These are phyloP conservation scores for Dioscorea dumetorum DNA, from an alignment of 106 monocot species.

Conservation along the genomic window DNA sequence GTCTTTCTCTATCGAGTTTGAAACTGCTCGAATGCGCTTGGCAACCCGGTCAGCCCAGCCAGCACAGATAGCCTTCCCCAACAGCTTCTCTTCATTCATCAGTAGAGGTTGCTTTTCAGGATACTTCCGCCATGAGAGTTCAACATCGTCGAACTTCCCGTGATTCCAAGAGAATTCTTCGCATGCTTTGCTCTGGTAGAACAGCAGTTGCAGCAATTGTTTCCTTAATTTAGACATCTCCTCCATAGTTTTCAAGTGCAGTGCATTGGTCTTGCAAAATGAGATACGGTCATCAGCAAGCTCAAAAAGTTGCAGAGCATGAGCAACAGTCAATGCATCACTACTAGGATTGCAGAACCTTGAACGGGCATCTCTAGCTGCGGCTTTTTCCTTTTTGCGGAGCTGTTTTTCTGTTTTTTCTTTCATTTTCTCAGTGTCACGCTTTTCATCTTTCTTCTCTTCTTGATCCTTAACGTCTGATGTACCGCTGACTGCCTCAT, in stretches of 20 bases:
- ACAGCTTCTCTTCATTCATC: constrained; percentile 70
- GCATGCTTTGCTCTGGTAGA: constrained; percentile 30
- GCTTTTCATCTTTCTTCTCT: constrained; percentile 14
- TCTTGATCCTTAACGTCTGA: constrained; percentile 15
- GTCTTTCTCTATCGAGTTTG: constrained; percentile 37
- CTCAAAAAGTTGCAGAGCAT: constrained; percentile 79
- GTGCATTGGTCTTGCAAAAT: constrained; percentile 59
- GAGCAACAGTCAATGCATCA: constrained; percentile 74
- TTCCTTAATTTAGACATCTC: constrained; percentile 96
- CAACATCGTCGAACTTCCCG: constrained; percentile 54
- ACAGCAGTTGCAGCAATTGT: constrained; percentile 70
- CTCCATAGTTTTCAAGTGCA: constrained; percentile 89
- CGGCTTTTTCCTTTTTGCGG: constrained; percentile 37
- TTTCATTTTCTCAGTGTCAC: constrained; percentile 2
- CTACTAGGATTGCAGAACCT: constrained; percentile 70
- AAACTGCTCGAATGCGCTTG: constrained; percentile 35
- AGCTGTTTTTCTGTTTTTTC: constrained; percentile 21
- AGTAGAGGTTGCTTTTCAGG: constrained; percentile 42
- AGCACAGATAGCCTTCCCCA: constrained; percentile 85
- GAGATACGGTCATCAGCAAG: constrained; percentile 38
- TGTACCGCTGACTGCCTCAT: constrained; percentile 18
- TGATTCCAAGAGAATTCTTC: constrained; percentile 58
- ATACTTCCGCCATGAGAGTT: constrained; percentile 42
- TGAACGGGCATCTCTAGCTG: constrained; percentile 37
- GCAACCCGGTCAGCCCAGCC: constrained; percentile 96